Evolutionary conservation across 371 early-diverging fungal species (phyloP), one percentile per base, ranked within the genome.

Genomic region (Actinomucor elegans): DNA sequence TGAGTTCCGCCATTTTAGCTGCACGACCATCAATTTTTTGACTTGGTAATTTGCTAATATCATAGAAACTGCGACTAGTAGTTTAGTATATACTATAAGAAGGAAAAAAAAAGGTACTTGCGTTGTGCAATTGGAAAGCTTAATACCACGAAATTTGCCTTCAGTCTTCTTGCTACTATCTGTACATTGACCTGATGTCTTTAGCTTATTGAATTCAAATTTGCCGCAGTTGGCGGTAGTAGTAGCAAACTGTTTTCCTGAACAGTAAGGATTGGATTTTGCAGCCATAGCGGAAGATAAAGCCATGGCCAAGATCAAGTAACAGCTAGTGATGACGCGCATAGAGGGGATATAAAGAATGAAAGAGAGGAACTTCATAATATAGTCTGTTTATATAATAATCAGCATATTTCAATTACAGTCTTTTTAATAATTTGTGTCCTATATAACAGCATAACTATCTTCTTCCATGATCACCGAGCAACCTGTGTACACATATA

Each of bases 61-160:
- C 64, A 42, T 75, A 75, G 49, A 75, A 74, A 3, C 74, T 74
- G 52, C n/a, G n/a, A n/a, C n/a, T n/a, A n/a, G n/a, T n/a, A n/a
- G n/a, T n/a, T n/a, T n/a, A n/a, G n/a, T n/a, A 5, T 20, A 4
- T n/a, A 28, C 7, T 14, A 5, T 41, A 26, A 6, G 41, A 24
- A 26, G 21, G 41, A 41, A 41, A 15, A 35, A 49, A 52, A 33
- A 38, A 37, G 34, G 4, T 9, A 37, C 57, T 42, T 61, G 67
- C 67, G 76, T 75, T 8, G 76, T 75, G 53, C 73, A 72, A 40
- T 75, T 75, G 6, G 51, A 24, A 9, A 67, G 40, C 26, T 66
- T 51, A 21, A 67, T 41, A 12, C 57, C 63, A 37, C 55, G 27
- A 26, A 62, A 61, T 18, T n/a, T 17, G 15, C 47, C 41, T 14